A percentile compares a stretch with the other conserved stretches of the same genome.
Conservation (phyloP, 495 filamentous ascomycete genomes). For the Trichodelitschia bisporula region DNA sequence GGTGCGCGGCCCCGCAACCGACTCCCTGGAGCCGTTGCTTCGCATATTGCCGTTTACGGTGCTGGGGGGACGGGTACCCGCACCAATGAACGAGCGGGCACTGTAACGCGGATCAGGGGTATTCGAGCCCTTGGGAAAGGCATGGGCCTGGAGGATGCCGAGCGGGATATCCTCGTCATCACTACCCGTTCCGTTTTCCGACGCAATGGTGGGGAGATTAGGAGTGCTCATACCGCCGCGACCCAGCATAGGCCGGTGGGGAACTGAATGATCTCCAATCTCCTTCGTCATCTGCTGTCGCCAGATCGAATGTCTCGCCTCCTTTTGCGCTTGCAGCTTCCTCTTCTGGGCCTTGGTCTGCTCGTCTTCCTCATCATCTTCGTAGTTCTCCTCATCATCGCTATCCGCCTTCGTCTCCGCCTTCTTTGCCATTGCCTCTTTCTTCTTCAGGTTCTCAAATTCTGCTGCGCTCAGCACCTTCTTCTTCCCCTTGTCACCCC, state of each 20-base stretch:
- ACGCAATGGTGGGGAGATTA: neutral
- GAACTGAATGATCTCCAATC: conserved; percentile 37
- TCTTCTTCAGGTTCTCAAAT: conserved; percentile 25
- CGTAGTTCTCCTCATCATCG: conserved; percentile 26
- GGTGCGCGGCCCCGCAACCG: conserved; percentile 17
- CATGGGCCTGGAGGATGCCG: conserved; percentile 73
- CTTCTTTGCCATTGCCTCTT: conserved; percentile 22
- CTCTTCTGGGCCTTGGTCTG: conserved; percentile 51
- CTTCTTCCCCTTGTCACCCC: neutral
- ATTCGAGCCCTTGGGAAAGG: no score
- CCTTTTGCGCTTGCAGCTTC: conserved; percentile 57
- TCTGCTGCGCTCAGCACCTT: conserved; percentile 1
- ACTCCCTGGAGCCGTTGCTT: conserved; percentile 11
- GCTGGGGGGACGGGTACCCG: no score
- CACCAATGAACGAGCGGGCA: no score
- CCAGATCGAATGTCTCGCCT: conserved; percentile 75
- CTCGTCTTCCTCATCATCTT: conserved; percentile 56
- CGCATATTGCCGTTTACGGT: no score
- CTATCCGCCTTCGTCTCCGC: conserved; percentile 21
- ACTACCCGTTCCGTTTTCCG: neutral
- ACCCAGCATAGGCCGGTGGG: conserved; percentile 1
- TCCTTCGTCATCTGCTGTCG: conserved; percentile 96
- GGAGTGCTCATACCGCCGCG: conserved; percentile 4
- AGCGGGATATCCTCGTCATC: conserved; percentile 34
- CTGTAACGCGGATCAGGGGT: no score